Conservation (phyloP, 495 filamentous ascomycete species). For the Aspergillus homomorphus region DNA sequence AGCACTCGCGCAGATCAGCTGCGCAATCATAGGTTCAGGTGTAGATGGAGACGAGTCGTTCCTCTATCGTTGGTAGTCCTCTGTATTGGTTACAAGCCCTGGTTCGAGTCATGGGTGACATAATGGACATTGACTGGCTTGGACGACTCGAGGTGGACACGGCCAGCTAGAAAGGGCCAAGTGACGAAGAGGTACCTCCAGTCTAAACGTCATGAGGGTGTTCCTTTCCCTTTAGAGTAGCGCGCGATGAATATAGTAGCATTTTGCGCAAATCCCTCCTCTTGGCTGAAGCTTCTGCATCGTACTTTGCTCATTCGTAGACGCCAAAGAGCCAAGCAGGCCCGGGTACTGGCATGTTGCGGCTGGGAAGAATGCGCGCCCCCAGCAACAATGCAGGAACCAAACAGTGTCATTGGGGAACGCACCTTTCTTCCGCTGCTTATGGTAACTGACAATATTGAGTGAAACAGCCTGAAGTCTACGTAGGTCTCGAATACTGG, state of each 20-base stretch:
- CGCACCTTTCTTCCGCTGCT: slow-evolving; percentile 6
- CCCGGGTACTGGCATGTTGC: slow-evolving; percentile 29
- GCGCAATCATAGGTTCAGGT: slow-evolving; percentile 27
- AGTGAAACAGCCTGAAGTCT: slow-evolving; percentile 9
- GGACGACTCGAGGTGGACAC: slow-evolving; percentile 4
- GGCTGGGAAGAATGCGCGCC: slow-evolving; percentile 39
- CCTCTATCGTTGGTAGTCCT: slow-evolving; percentile 20
- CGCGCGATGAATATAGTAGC: slow-evolving; percentile 15
- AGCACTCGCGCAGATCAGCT: slow-evolving; percentile 23
- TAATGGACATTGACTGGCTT: slow-evolving; percentile 11
- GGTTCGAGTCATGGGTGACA: slow-evolving; percentile 9
- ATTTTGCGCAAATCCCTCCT: slow-evolving; percentile 17
- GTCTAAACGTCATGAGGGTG: slow-evolving; percentile 41
- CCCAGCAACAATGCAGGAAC: slow-evolving; percentile 31
- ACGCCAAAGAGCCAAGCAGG: slow-evolving; percentile 13
- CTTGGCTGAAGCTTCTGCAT: slow-evolving; percentile 9
- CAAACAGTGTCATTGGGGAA: slow-evolving; percentile 23
- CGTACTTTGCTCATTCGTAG: slow-evolving; percentile 5
- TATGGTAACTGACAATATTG: slow-evolving; percentile 4
- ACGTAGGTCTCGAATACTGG: not conserved
- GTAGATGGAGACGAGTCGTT: slow-evolving; percentile 17
- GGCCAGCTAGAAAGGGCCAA: slow-evolving; percentile 6
- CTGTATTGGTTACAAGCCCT: slow-evolving; percentile 4
- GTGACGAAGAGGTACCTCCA: slow-evolving; percentile 9
- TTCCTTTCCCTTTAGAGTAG: slow-evolving; percentile 16